A percentile compares a stretch with the other conserved stretches of the same genome.
Evolutionary conservation across 495 filamentous ascomycete species (phyloP).

Genomic region (Pyronema domesticum): DNA sequence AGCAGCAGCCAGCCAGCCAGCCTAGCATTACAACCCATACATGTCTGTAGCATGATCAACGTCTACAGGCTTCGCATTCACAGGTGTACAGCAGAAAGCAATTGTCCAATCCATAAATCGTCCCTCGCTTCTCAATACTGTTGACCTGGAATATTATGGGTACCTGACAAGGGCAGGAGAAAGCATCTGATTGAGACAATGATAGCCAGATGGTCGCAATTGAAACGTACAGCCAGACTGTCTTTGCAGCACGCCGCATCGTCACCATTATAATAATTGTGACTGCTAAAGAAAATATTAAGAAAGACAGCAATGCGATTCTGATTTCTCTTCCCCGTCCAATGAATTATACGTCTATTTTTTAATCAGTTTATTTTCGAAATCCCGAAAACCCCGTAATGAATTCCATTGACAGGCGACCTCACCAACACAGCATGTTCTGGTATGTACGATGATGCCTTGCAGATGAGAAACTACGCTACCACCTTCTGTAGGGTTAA

Average conservation of each 20-base stretch:
- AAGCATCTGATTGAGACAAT: background rate
- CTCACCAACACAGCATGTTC: background rate
- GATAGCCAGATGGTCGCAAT: background rate
- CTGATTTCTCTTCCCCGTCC: background rate
- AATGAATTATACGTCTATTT: background rate
- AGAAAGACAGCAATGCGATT: too few species aligned
- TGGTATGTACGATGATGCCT: background rate
- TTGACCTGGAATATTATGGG: too few species aligned
- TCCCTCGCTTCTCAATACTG: too few species aligned
- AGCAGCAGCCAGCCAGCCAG: too few species aligned
- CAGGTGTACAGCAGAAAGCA: too few species aligned
- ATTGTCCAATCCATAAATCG: too few species aligned
- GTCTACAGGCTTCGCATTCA: too few species aligned
- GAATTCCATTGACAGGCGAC: background rate
- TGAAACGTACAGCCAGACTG: background rate
- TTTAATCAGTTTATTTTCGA: background rate
- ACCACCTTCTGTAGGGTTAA: background rate
- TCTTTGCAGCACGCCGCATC: background rate
- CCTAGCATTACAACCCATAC: too few species aligned
- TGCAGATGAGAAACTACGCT: background rate
- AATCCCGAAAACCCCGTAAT: too few species aligned
- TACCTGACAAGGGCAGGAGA: too few species aligned
- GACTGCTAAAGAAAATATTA: background rate
- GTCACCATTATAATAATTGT: background rate
- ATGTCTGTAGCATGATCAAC: too few species aligned